Percentiles rank a stretch among this genome's conserved stretches.
These are phyloP conservation scores for Polyporus arcularius DNA, from an alignment of 768 basidiomycete species.

Conservation along the genomic window DNA sequence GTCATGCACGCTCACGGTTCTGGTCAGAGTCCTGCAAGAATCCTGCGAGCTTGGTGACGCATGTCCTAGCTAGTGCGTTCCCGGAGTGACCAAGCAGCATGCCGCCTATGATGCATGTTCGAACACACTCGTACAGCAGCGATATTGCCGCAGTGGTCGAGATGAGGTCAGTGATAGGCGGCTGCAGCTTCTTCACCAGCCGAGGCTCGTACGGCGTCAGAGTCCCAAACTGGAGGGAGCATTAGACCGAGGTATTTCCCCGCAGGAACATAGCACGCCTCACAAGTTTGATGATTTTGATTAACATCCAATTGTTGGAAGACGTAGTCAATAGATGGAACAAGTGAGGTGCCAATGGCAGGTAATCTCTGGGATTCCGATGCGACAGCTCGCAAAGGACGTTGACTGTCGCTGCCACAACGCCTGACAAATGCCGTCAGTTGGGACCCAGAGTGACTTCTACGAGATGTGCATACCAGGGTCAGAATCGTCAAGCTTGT, in stretches of 20 bases:
- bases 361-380: slow-evolving; percentile 74
- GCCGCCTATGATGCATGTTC: slow-evolving; percentile 95
- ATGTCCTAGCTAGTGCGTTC: slow-evolving; percentile 77
- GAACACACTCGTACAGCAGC: slow-evolving; percentile 95
- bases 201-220: slow-evolving; percentile 91
- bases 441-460: background rate
- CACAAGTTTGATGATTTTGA: slow-evolving; percentile 97
- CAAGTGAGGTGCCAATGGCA: slow-evolving; percentile 86
- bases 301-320: slow-evolving; percentile 99
- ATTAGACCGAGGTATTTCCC: slow-evolving; percentile 7
- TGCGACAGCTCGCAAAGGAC: slow-evolving; percentile 92
- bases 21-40: slow-evolving; percentile 95
- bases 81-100: slow-evolving; percentile 86
- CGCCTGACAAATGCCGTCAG: slow-evolving; percentile 49
- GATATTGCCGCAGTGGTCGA: slow-evolving; percentile 95
- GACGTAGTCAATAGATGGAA: slow-evolving; percentile 93
- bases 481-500: slow-evolving; percentile 80
- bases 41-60: slow-evolving; percentile 89
- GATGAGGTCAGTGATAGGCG: slow-evolving; percentile 93
- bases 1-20: slow-evolving; percentile 65
- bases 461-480: slow-evolving; percentile 45
- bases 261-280: slow-evolving; percentile 23
- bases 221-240: slow-evolving; percentile 74
- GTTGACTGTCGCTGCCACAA: slow-evolving; percentile 92
- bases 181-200: slow-evolving; percentile 90